Conservation (phyloP, 192 early-diverging fungal species). For the Gaertneriomyces semiglobifer region DNA sequence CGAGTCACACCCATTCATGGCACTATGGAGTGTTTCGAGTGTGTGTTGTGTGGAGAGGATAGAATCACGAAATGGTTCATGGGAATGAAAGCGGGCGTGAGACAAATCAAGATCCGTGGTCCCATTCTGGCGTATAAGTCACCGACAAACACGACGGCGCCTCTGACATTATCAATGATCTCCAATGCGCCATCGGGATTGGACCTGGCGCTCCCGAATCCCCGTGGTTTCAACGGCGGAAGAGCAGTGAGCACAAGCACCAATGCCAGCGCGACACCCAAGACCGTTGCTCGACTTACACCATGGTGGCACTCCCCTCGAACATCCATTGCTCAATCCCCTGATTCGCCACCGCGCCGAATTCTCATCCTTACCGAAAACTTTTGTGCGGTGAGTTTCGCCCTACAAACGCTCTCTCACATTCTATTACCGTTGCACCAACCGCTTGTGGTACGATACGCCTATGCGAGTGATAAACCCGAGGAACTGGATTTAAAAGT, state of each 20-base stretch:
- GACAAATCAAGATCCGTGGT: slow-evolving; percentile 40
- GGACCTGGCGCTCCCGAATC: neutral
- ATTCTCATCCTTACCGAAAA: neutral
- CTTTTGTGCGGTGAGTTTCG: slow-evolving; percentile 23
- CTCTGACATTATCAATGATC: too few species aligned
- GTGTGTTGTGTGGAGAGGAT: slow-evolving; percentile 26
- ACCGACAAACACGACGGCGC: neutral
- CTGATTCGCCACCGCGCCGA: too few species aligned
- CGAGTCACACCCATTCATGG: slow-evolving; percentile 37
- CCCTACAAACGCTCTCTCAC: slow-evolving; percentile 14
- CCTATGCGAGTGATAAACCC: slow-evolving; percentile 15
- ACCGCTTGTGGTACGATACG: slow-evolving; percentile 16
- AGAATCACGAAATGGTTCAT: slow-evolving; percentile 28
- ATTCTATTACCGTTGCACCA: slow-evolving; percentile 31
- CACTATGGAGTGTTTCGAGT: slow-evolving; percentile 27
- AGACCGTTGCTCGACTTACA: too few species aligned
- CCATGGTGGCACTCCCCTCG: too few species aligned
- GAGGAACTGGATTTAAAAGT: slow-evolving; percentile 27
- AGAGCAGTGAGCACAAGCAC: neutral
- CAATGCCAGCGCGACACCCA: neutral
- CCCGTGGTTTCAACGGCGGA: too few species aligned
- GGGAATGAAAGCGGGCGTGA: slow-evolving; percentile 24
- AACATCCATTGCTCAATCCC: too few species aligned
- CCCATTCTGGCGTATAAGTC: slow-evolving; percentile 18
- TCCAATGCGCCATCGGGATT: neutral